phyloP scores from a whole-genome alignment of 2,329 filamentous ascomycete genomes.

The Aspergillus costaricaensis region DNA sequence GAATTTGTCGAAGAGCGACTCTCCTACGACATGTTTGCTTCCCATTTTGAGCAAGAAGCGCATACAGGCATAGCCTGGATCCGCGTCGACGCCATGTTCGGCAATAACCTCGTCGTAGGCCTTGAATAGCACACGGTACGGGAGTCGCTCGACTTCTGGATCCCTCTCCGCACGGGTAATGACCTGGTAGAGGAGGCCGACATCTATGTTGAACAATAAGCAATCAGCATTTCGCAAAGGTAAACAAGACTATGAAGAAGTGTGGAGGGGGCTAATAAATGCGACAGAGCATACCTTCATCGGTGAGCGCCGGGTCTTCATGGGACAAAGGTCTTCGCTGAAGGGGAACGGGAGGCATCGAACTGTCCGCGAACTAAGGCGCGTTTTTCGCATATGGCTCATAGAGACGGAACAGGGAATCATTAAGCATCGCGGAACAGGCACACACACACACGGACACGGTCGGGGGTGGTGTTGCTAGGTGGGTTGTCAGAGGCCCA shows the following conservation, averaged over 20 bases:
- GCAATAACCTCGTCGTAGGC: slow-evolving; percentile 79
- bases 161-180: slow-evolving; percentile 70
- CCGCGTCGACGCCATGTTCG: slow-evolving; percentile 68
- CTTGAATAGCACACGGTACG: slow-evolving; percentile 75
- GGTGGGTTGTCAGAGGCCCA: slow-evolving; percentile 2
- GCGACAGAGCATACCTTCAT: slow-evolving; percentile 54
- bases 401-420: slow-evolving; percentile 43
- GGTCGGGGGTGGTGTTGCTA: slow-evolving; percentile 5
- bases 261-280: neutral
- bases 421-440: slow-evolving; percentile 38
- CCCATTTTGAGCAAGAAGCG: slow-evolving; percentile 79
- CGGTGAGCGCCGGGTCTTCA: slow-evolving; percentile 55
- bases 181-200: slow-evolving; percentile 75
- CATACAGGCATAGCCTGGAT: slow-evolving; percentile 73
- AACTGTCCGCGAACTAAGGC: slow-evolving; percentile 49
- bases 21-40: slow-evolving; percentile 56
- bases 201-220: slow-evolving; percentile 57
- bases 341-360: slow-evolving; percentile 52
- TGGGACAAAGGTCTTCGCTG: slow-evolving; percentile 44
- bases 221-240: neutral
- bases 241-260: neutral
- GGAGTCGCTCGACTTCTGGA: slow-evolving; percentile 63
- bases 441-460: slow-evolving; percentile 18
- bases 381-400: slow-evolving; percentile 46
- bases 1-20: slow-evolving; percentile 69